Conservation (phyloP, 148 eudicot genomes). For the Arctostaphylos glauca region DNA sequence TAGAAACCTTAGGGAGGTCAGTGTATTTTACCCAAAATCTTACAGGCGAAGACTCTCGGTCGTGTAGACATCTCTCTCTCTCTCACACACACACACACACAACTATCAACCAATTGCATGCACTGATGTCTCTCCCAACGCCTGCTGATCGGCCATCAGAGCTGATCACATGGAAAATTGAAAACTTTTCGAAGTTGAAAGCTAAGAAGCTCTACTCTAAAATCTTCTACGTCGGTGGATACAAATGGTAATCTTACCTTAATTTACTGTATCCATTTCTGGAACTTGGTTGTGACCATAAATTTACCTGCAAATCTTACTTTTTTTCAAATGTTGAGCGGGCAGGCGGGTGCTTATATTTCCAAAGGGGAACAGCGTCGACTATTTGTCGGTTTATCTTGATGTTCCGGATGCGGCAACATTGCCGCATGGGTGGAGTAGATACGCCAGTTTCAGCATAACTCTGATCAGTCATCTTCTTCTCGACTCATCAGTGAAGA, state of each 20-base stretch:
- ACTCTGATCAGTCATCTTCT: constrained; percentile 41
- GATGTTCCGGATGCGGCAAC: constrained; percentile 38
- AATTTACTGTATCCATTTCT: background rate
- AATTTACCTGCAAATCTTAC: background rate
- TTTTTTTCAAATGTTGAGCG: background rate
- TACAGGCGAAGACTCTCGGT: too few species aligned
- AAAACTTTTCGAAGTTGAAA: constrained; percentile 23
- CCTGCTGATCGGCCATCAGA: constrained; percentile 19
- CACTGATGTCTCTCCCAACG: background rate
- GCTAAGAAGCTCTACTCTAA: constrained; percentile 26
- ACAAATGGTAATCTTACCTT: constrained; percentile 19
- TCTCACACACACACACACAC: too few species aligned
- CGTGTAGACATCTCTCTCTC: too few species aligned
- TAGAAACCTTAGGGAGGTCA: too few species aligned
- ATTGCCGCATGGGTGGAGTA: constrained; percentile 51
- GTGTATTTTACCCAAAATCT: too few species aligned
- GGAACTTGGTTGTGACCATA: background rate
- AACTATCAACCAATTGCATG: too few species aligned
- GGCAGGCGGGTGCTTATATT: constrained; percentile 33
- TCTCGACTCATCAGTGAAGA: constrained; percentile 32
- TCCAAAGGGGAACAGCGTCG: constrained; percentile 42
- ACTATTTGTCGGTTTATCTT: constrained; percentile 44
- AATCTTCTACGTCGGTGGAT: constrained; percentile 21
- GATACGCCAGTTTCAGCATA: constrained; percentile 42
- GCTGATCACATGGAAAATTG: constrained; percentile 26